Percentiles rank a stretch among this genome's conserved stretches.
These are phyloP conservation scores for Poterioochromonas sp. DNA, from an alignment of 352 stramenopile species.

Conservation along the genomic window DNA sequence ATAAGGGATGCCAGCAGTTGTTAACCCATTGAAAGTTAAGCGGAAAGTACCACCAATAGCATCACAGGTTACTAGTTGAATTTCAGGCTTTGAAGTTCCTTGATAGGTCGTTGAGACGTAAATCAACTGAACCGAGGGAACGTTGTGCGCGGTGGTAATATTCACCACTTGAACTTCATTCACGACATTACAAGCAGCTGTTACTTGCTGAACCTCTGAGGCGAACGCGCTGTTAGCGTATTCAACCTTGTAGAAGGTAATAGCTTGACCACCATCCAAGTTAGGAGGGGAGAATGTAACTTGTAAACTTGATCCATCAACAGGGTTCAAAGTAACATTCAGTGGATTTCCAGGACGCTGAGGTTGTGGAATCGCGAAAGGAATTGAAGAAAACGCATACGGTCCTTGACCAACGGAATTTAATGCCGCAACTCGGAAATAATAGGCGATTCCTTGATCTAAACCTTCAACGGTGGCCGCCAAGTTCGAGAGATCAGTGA, in stretches of 20 bases:
- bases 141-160: conserved; percentile 53
- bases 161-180: conserved; percentile 56
- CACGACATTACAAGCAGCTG: conserved; percentile 47
- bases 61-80: conserved; percentile 81
- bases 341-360: conserved; percentile 55
- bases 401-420: conserved; percentile 69
- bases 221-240: conserved; percentile 62
- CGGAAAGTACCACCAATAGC: conserved; percentile 72
- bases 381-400: conserved; percentile 59
- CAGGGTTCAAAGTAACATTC: conserved; percentile 61
- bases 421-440: conserved; percentile 79
- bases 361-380: conserved; percentile 68
- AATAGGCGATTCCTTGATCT: conserved; percentile 85
- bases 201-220: conserved; percentile 51
- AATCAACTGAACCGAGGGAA: conserved; percentile 76
- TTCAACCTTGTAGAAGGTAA: conserved; percentile 73
- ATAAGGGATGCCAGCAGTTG: conserved; percentile 69
- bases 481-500: conserved; percentile 76
- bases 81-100: conserved; percentile 55
- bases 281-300: conserved; percentile 63
- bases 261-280: conserved; percentile 64
- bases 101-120: conserved; percentile 64
- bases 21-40: conserved; percentile 67
- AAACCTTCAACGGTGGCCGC: conserved; percentile 64
- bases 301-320: conserved; percentile 73